phyloP scores from a whole-genome alignment of 768 basidiomycete genomes.

The Mycena epipterygia region DNA sequence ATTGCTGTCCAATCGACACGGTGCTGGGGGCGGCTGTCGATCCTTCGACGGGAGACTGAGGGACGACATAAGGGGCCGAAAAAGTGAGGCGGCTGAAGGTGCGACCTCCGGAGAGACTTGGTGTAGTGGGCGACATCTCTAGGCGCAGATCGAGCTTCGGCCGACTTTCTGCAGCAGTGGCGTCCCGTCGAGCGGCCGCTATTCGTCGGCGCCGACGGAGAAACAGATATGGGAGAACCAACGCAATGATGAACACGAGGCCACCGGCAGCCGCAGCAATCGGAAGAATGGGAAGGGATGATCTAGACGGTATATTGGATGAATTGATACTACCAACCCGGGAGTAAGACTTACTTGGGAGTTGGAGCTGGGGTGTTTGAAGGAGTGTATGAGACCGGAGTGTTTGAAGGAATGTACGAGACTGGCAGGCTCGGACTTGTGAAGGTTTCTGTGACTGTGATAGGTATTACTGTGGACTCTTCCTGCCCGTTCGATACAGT shows the following conservation, averaged over 20 bases:
- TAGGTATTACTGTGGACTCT: neutral
- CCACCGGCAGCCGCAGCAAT: conserved; percentile 18
- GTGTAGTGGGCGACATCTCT: neutral
- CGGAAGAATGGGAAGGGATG: conserved; percentile 22
- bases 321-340: neutral
- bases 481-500: neutral
- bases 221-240: neutral
- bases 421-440: neutral
- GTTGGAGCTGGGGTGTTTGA: neutral
- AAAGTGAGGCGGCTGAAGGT: conserved; percentile 33
- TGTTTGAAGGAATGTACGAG: neutral
- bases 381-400: neutral
- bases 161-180: neutral
- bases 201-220: neutral
- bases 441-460: neutral
- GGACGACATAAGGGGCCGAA: conserved; percentile 30
- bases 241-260: neutral
- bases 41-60: neutral
- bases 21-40: conserved; percentile 34
- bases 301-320: neutral
- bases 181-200: neutral
- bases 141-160: neutral
- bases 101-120: neutral
- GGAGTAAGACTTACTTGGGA: conserved; percentile 4
- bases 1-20: conserved; percentile 31